A percentile compares a stretch with the other conserved stretches of the same genome.
phyloP scores from a whole-genome alignment of 768 basidiomycete species.

The Hericium coralloides region DNA sequence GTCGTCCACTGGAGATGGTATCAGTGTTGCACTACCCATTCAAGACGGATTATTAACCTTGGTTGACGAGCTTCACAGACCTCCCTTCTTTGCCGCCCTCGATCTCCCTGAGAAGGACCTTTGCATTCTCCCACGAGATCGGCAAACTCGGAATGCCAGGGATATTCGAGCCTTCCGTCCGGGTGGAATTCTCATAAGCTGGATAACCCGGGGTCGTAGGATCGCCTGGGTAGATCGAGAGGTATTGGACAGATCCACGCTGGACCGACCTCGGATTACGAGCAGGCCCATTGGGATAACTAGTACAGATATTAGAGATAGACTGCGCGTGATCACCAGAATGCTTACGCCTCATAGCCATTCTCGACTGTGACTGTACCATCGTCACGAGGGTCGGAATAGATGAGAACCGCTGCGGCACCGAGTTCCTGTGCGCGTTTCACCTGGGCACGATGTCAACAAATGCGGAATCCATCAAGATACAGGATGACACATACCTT shows the following conservation, averaged over 20 bases:
- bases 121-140: constrained; percentile 79
- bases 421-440: constrained; percentile 80
- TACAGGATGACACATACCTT: constrained; percentile 40
- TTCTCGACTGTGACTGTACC: constrained; percentile 69
- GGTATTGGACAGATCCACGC: constrained; percentile 73
- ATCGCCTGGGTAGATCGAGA: constrained; percentile 55
- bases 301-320: constrained; percentile 10
- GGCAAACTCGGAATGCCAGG: constrained; percentile 83
- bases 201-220: constrained; percentile 87
- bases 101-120: constrained; percentile 42
- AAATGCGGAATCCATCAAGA: background rate
- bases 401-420: constrained; percentile 71
- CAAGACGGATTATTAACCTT: constrained; percentile 26
- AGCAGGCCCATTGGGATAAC: constrained; percentile 82
- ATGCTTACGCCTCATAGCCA: constrained; percentile 50
- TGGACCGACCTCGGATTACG: constrained; percentile 79
- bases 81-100: constrained; percentile 28
- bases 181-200: constrained; percentile 72
- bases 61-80: constrained; percentile 48
- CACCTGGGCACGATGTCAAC: constrained; percentile 33
- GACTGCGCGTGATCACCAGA: background rate
- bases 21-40: background rate
- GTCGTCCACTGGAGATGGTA: constrained; percentile 46
- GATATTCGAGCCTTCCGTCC: constrained; percentile 49
- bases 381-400: constrained; percentile 81